Evolutionary conservation across 805 yeast species (phyloP).

Genomic region (Ogataea naganishii): DNA sequence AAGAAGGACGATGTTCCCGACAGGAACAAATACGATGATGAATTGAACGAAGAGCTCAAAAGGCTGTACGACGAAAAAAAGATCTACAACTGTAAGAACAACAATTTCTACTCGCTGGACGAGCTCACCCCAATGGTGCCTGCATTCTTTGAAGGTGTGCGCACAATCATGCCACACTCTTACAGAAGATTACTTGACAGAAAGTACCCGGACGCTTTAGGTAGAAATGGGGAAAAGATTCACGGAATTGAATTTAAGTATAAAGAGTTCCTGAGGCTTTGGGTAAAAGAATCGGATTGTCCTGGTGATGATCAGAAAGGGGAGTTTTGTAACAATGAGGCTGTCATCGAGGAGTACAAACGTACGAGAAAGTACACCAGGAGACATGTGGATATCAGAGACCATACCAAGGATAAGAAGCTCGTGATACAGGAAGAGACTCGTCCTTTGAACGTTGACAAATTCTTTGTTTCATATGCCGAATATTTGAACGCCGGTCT

Average conservation of each 20-base stretch:
- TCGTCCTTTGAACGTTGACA: slow-evolving; percentile 19
- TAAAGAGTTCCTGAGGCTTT: slow-evolving; percentile 43
- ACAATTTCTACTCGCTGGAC: slow-evolving; percentile 36
- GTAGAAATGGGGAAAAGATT: slow-evolving; percentile 26
- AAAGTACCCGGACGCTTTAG: slow-evolving; percentile 37
- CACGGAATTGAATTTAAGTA: too few relatives aligned
- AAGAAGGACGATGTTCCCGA: slow-evolving; percentile 8
- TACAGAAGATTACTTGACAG: slow-evolving; percentile 31
- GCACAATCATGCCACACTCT: slow-evolving; percentile 43
- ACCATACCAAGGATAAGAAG: slow-evolving; percentile 3
- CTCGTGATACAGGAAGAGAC: slow-evolving; percentile 13
- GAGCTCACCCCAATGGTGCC: slow-evolving; percentile 42
- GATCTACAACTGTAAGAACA: slow-evolving; percentile 44
- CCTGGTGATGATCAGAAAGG: slow-evolving; percentile 16
- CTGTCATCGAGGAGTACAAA: slow-evolving; percentile 21
- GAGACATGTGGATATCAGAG: slow-evolving; percentile 12
- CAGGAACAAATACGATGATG: slow-evolving; percentile 9
- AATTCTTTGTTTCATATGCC: slow-evolving; percentile 16
- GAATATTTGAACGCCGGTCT: slow-evolving; percentile 11
- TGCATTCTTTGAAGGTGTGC: slow-evolving; percentile 46
- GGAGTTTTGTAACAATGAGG: slow-evolving; percentile 22
- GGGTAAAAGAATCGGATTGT: slow-evolving; percentile 34
- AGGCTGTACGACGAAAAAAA: slow-evolving; percentile 14
- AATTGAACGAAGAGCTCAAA: slow-evolving; percentile 5
- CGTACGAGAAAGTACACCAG: slow-evolving; percentile 20